Percentiles rank a stretch among this genome's conserved stretches.
phyloP scores from a whole-genome alignment of 2,329 filamentous ascomycete species.

The Bipolaris oryzae region DNA sequence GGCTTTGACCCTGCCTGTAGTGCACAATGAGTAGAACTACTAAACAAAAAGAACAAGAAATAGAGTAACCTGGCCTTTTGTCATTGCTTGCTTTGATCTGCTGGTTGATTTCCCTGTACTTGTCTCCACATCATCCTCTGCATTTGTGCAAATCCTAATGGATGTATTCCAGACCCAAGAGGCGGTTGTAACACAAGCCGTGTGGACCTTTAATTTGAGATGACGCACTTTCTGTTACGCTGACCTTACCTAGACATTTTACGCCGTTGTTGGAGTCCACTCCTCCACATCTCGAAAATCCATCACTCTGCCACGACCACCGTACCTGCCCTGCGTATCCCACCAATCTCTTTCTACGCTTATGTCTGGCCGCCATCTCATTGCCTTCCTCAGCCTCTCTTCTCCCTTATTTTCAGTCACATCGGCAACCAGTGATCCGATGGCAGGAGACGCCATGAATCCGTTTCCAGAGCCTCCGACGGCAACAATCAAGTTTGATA shows the following conservation, averaged over 20 bases:
- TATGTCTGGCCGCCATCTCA: slow-evolving; percentile 60
- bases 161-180: neutral
- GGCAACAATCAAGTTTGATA: slow-evolving; percentile 54
- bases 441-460: slow-evolving; percentile 60
- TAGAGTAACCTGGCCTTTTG: neutral
- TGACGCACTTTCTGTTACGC: neutral
- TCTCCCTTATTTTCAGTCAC: slow-evolving; percentile 51
- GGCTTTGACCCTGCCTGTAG: neutral
- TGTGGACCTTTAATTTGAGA: too few species aligned
- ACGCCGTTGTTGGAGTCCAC: slow-evolving; percentile 25
- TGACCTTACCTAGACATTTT: neutral
- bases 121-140: neutral
- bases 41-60: neutral
- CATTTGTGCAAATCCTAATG: neutral
- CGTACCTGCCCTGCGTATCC: slow-evolving; percentile 57
- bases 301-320: slow-evolving; percentile 56
- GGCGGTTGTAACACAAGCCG: neutral
- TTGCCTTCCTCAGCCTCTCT: slow-evolving; percentile 49
- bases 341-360: slow-evolving; percentile 55
- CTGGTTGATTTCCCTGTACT: neutral
- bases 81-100: neutral
- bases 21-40: neutral
- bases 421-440: slow-evolving; percentile 59
- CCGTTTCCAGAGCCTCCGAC: slow-evolving; percentile 61
- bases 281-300: slow-evolving; percentile 51